phyloP scores from a whole-genome alignment of 106 monocot species.

The Dendrobium nobile region DNA sequence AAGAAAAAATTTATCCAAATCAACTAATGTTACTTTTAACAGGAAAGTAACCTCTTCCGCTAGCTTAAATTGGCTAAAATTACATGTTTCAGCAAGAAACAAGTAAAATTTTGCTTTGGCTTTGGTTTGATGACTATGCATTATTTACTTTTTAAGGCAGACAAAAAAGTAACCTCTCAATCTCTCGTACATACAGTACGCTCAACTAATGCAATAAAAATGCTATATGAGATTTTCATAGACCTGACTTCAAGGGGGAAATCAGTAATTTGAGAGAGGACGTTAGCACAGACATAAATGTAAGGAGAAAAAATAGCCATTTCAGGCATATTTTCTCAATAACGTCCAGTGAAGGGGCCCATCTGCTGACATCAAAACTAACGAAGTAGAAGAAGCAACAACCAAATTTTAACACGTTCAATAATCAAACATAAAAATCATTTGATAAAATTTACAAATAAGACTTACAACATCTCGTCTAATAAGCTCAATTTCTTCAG shows the following conservation, averaged over 20 bases:
- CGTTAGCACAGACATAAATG: not conserved
- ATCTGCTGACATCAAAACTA: not conserved
- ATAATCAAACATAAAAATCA: not conserved
- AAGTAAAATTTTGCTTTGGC: not conserved
- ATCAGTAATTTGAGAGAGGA: not conserved
- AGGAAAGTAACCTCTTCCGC: not conserved
- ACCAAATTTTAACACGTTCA: not conserved
- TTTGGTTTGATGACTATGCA: not conserved
- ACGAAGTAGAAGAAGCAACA: not conserved
- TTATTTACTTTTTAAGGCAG: not conserved
- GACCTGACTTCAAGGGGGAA: not conserved
- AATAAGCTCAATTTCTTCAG: conserved; percentile 66
- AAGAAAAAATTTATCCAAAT: not conserved
- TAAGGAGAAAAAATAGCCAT: not conserved
- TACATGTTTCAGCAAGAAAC: not conserved
- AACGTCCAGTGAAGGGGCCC: not conserved
- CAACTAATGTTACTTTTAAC: not conserved
- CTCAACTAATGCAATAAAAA: not conserved
- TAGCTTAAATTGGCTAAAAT: not conserved
- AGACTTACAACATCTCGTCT: conserved; percentile 82
- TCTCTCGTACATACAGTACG: not conserved
- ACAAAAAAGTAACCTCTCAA: not conserved
- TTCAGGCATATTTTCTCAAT: not conserved
- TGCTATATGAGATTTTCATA: not conserved
- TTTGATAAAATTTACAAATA: conserved; percentile 3